These are phyloP conservation scores for Neospermospora avenae DNA, from an alignment of 2,329 filamentous ascomycete genomes.

Conservation along the genomic window DNA sequence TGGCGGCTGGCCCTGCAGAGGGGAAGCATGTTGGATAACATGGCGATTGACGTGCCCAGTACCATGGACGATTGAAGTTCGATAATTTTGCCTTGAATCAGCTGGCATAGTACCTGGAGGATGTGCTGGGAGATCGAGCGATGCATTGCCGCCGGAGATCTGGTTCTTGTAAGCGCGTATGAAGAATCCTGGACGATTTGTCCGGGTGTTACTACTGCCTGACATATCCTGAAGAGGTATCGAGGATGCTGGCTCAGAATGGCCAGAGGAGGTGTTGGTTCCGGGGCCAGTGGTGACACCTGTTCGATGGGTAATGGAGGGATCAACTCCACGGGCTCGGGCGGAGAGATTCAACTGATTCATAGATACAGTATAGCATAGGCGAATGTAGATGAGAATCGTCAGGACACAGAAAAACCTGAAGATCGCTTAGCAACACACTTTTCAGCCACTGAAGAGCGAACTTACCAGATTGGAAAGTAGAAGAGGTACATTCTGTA, in stretches of 20 bases:
- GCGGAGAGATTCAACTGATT: not conserved
- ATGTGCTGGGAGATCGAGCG: not conserved
- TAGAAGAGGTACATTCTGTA: slow-evolving; percentile 76
- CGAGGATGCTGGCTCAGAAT: not conserved
- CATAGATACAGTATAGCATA: not conserved
- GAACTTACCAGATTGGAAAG: slow-evolving; percentile 61
- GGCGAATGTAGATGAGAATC: slow-evolving; percentile 60
- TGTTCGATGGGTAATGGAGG: not conserved
- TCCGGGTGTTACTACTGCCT: too few species aligned
- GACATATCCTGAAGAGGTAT: not conserved
- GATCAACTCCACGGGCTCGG: not conserved
- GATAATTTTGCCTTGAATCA: not conserved
- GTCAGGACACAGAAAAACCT: slow-evolving; percentile 61
- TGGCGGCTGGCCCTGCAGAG: not conserved
- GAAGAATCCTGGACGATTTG: not conserved
- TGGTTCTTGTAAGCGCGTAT: not conserved
- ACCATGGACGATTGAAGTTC: too few species aligned
- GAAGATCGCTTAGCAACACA: slow-evolving; percentile 4
- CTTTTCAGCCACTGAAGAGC: not conserved
- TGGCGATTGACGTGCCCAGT: not conserved
- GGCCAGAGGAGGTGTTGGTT: not conserved
- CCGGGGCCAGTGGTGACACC: not conserved
- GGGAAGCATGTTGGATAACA: too few species aligned
- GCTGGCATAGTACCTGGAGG: not conserved
- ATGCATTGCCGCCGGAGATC: not conserved